These are phyloP conservation scores for Artemisia tridentata DNA, from an alignment of 129 eudicot species.

Conservation along the genomic window DNA sequence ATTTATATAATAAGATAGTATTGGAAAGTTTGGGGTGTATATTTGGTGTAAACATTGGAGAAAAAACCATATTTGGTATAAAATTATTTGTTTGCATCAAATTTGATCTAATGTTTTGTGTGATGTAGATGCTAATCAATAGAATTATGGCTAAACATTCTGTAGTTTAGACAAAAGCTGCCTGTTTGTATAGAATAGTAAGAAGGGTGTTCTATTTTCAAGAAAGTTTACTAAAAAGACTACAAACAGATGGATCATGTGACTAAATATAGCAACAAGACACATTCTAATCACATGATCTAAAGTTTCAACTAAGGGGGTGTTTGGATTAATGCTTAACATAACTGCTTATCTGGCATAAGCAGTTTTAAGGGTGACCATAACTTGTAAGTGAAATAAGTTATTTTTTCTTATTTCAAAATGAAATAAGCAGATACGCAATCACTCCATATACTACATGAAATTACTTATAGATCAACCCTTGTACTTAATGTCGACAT, in stretches of 20 bases:
- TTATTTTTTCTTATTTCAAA: too few species aligned
- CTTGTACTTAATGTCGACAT: slow-evolving; percentile 6
- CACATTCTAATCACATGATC: slow-evolving; percentile 33
- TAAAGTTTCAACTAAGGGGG: not conserved
- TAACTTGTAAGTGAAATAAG: too few species aligned
- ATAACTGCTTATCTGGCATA: too few species aligned
- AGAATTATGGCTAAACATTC: not conserved
- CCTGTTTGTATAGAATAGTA: not conserved
- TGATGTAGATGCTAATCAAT: not conserved
- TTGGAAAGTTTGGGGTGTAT: too few species aligned
- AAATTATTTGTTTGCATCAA: too few species aligned
- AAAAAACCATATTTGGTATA: too few species aligned
- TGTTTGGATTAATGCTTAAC: too few species aligned
- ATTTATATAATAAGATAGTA: too few species aligned
- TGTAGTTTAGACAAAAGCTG: slow-evolving; percentile 6
- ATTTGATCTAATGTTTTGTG: not conserved
- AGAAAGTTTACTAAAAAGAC: slow-evolving; percentile 22
- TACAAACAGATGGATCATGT: slow-evolving; percentile 16
- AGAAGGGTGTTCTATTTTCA: slow-evolving; percentile 16
- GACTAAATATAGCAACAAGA: slow-evolving; percentile 17
- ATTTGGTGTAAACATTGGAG: too few species aligned
- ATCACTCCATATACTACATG: slow-evolving; percentile 1
- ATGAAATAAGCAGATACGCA: not conserved
- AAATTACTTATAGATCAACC: not conserved
- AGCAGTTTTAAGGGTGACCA: too few species aligned